Evolutionary conservation across 805 yeast genomes (phyloP).

Genomic region (Candida ortonii): DNA sequence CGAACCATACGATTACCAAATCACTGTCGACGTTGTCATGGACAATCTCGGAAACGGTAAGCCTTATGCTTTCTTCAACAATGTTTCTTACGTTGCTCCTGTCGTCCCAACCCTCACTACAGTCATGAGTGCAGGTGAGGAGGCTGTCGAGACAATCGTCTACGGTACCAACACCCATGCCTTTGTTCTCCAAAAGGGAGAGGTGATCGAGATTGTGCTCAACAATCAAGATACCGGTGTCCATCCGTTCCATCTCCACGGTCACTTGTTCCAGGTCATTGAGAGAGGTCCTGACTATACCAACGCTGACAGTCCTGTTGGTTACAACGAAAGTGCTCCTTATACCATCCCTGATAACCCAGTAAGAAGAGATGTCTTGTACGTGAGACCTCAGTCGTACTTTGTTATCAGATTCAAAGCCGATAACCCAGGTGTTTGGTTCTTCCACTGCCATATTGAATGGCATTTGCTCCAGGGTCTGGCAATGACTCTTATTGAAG

Average conservation of each 20-base stretch:
- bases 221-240: slow-evolving; percentile 88
- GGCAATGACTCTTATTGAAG: slow-evolving; percentile 78
- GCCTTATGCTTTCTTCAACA: slow-evolving; percentile 96
- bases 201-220: slow-evolving; percentile 72
- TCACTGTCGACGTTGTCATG: slow-evolving; percentile 77
- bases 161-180: slow-evolving; percentile 84
- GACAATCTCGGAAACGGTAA: slow-evolving; percentile 81
- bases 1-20: slow-evolving; percentile 65
- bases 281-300: slow-evolving; percentile 63
- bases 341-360: slow-evolving; percentile 69
- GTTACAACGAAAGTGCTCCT: slow-evolving; percentile 53
- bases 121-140: slow-evolving; percentile 68
- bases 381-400: slow-evolving; percentile 80
- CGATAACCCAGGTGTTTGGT: slow-evolving; percentile 97
- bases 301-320: slow-evolving; percentile 52
- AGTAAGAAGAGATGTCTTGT: slow-evolving; percentile 77
- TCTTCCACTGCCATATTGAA: slow-evolving; percentile 98
- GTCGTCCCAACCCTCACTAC: slow-evolving; percentile 83
- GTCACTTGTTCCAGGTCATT: slow-evolving; percentile 82
- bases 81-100: slow-evolving; percentile 73
- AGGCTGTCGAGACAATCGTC: slow-evolving; percentile 48
- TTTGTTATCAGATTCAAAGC: slow-evolving; percentile 85
- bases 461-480: slow-evolving; percentile 98
- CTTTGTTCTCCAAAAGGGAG: slow-evolving; percentile 63
- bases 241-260: slow-evolving; percentile 98